These are phyloP conservation scores for Kondoa subrosea DNA, from an alignment of 768 basidiomycete genomes.

Conservation along the genomic window DNA sequence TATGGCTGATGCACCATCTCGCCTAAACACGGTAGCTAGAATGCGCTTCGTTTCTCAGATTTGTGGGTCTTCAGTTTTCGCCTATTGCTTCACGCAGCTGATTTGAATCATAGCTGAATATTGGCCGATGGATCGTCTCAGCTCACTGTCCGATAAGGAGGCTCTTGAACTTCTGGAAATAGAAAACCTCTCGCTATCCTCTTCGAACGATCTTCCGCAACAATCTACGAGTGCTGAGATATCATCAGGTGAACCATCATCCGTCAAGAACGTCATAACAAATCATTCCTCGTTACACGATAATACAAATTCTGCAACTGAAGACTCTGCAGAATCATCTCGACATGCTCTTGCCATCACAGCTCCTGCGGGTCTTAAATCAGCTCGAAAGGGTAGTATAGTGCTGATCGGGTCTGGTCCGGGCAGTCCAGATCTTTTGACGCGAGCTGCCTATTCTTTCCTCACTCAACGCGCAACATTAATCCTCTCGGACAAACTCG, in stretches of 20 bases:
- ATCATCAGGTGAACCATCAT: background rate
- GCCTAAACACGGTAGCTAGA: constrained; percentile 35
- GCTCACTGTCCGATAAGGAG: constrained; percentile 40
- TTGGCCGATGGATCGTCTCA: constrained; percentile 67
- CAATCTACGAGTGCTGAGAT: too few species aligned
- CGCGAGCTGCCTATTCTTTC: constrained; percentile 62
- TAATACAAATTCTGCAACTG: background rate
- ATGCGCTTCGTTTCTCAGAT: constrained; percentile 92
- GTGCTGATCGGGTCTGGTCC: constrained; percentile 86
- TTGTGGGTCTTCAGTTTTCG: constrained; percentile 34
- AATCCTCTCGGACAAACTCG: constrained; percentile 90
- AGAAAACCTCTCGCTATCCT: background rate
- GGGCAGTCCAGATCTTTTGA: constrained; percentile 82
- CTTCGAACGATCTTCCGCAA: too few species aligned
- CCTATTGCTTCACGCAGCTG: background rate
- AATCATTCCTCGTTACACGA: background rate
- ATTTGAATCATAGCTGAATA: constrained; percentile 44
- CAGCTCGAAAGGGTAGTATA: constrained; percentile 46
- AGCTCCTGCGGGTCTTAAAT: background rate
- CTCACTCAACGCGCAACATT: constrained; percentile 66
- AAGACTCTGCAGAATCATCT: constrained; percentile 3
- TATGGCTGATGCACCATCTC: constrained; percentile 7
- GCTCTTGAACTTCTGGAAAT: constrained; percentile 9
- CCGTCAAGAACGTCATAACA: background rate
- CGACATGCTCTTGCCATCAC: constrained; percentile 9